Evolutionary conservation across 2,329 filamentous ascomycete species (phyloP).

Genomic region (Raffaelea arxii): DNA sequence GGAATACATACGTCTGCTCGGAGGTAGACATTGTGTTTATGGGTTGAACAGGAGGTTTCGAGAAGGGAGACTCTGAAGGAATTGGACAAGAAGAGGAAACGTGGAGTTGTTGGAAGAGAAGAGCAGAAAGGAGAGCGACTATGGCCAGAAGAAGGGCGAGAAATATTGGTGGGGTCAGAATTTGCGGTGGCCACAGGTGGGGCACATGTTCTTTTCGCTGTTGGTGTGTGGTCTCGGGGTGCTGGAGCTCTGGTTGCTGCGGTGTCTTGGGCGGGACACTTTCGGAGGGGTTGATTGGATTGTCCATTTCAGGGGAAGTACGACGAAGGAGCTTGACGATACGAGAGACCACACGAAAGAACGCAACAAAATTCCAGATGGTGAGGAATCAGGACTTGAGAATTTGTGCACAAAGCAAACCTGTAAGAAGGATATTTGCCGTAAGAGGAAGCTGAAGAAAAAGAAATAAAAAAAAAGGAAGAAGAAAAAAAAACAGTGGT

Average conservation of each 20-base stretch:
- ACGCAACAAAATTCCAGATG: too few relatives aligned
- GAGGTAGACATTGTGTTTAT: constrained; percentile 54
- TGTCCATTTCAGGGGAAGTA: constrained; percentile 7
- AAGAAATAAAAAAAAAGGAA: too few relatives aligned
- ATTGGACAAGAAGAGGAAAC: constrained; percentile 1
- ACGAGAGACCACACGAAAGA: not conserved
- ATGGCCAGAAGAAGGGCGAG: constrained; percentile 22
- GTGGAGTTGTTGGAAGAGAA: constrained; percentile 10
- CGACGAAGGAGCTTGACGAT: not conserved
- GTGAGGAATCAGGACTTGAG: too few relatives aligned
- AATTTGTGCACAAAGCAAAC: too few relatives aligned
- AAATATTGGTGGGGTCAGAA: constrained; percentile 30
- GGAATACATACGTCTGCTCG: constrained; percentile 73
- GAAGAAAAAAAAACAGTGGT: too few relatives aligned
- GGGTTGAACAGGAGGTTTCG: constrained; percentile 15
- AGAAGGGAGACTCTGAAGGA: constrained; percentile 5
- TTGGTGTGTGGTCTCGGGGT: not conserved
- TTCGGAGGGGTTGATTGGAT: constrained; percentile 5
- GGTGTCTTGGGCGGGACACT: not conserved
- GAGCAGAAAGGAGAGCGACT: constrained; percentile 8
- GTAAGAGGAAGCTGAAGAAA: too few relatives aligned
- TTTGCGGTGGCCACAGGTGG: constrained; percentile 16
- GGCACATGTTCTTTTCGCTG: constrained; percentile 3
- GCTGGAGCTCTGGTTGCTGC: not conserved
- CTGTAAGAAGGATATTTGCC: too few relatives aligned